These are phyloP conservation scores for Leucoagaricus sp. DNA, from an alignment of 1,284 basidiomycete species.

Conservation along the genomic window DNA sequence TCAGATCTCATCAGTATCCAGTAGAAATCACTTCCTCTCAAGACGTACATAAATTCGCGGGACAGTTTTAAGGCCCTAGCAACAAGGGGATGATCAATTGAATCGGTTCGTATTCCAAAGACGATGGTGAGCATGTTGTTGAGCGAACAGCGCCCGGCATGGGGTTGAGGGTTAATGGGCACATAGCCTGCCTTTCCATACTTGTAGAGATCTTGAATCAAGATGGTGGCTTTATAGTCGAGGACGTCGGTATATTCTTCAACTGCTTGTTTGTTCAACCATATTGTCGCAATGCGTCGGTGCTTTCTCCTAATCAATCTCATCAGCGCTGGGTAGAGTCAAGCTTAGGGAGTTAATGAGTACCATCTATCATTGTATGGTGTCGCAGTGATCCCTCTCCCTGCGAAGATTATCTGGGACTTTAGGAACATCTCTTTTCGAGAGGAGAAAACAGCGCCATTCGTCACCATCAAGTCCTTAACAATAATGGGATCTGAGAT, in stretches of 20 bases:
- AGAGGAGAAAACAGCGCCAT: constrained; percentile 38
- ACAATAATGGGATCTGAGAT: constrained; percentile 39
- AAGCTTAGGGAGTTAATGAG: not conserved
- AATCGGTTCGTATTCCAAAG: constrained; percentile 39
- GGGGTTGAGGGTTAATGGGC: constrained; percentile 36
- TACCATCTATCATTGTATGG: constrained; percentile 43
- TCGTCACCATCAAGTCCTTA: constrained; percentile 38
- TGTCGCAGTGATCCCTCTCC: constrained; percentile 39
- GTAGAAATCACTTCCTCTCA: not conserved
- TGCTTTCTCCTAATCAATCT: constrained; percentile 37
- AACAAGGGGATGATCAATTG: constrained; percentile 37
- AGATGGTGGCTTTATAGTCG: constrained; percentile 38
- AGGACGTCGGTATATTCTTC: constrained; percentile 35
- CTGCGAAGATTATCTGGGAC: constrained; percentile 36
- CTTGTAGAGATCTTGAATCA: constrained; percentile 34
- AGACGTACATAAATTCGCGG: constrained; percentile 37
- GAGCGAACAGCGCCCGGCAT: constrained; percentile 36
- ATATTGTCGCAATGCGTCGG: constrained; percentile 36
- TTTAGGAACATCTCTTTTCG: constrained; percentile 39
- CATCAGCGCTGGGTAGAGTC: not conserved
- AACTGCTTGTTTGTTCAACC: constrained; percentile 35
- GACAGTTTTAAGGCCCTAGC: constrained; percentile 31
- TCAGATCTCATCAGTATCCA: not conserved
- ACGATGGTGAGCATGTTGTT: constrained; percentile 43
- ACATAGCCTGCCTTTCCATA: constrained; percentile 27